Percentiles rank a stretch among this genome's conserved stretches.
Conservation (phyloP, 1,284 basidiomycete genomes). For the Erythrobasidium hasegawianum region DNA sequence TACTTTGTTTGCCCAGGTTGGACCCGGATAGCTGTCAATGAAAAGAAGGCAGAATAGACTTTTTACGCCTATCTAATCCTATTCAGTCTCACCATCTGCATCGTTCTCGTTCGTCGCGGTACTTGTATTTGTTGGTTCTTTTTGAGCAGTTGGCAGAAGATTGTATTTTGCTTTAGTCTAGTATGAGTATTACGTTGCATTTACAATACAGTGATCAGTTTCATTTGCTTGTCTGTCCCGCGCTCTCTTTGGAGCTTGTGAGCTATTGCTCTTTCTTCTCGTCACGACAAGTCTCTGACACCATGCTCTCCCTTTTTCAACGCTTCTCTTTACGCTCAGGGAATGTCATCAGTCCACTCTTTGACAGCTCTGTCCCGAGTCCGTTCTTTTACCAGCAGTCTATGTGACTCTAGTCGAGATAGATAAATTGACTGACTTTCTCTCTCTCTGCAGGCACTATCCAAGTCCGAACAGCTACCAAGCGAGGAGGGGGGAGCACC, state of each 20-base stretch:
- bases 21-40: constrained; percentile 21
- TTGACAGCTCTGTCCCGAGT: constrained; percentile 38
- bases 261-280: background rate
- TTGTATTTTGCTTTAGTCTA: too few relatives aligned
- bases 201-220: too few relatives aligned
- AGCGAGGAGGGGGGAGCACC: constrained; percentile 85
- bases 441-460: constrained; percentile 52
- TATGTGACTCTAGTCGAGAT: background rate
- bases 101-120: too few relatives aligned
- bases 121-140: too few relatives aligned
- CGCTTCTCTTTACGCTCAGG: constrained; percentile 34
- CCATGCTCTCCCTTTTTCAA: constrained; percentile 37
- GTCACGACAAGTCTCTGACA: background rate
- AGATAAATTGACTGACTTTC: background rate
- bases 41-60: background rate
- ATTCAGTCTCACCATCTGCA: too few relatives aligned
- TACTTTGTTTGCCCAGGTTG: constrained; percentile 7
- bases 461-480: constrained; percentile 84
- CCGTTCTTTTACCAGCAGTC: too few relatives aligned
- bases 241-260: too few relatives aligned
- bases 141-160: too few relatives aligned
- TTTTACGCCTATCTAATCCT: too few relatives aligned
- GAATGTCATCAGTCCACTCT: constrained; percentile 33
- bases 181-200: too few relatives aligned
- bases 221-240: too few relatives aligned